Conservation (phyloP, 2,329 filamentous ascomycete genomes). For the Zalaria obscura region DNA sequence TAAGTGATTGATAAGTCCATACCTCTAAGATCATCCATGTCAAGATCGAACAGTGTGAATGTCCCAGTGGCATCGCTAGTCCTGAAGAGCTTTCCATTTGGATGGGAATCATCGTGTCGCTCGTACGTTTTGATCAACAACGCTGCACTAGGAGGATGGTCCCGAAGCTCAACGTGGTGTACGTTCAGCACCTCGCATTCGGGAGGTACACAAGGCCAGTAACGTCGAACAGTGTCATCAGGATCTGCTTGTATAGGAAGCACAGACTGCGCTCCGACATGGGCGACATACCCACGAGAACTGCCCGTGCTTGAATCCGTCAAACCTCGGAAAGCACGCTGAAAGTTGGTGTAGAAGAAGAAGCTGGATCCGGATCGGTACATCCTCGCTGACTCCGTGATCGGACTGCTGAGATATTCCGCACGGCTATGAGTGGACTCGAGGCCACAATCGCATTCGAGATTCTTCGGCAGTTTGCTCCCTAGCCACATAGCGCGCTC, state of each 20-base stretch:
- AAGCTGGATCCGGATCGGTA: conserved; percentile 18
- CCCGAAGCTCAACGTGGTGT: not conserved
- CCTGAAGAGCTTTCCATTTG: too few species aligned
- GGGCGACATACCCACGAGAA: conserved; percentile 1
- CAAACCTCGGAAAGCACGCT: conserved; percentile 13
- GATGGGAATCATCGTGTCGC: not conserved
- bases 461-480: conserved; percentile 9
- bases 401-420: conserved; percentile 7
- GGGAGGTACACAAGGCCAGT: not conserved
- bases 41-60: conserved; percentile 18
- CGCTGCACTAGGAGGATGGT: not conserved
- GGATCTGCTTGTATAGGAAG: conserved; percentile 11
- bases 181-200: not conserved
- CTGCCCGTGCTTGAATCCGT: not conserved
- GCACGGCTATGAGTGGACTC: conserved; percentile 12
- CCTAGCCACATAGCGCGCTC: conserved; percentile 24
- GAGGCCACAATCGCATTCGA: conserved; percentile 19
- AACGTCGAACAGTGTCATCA: not conserved
- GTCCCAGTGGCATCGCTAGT: too few species aligned
- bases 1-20: conserved; percentile 4
- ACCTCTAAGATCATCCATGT: conserved; percentile 17
- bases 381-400: conserved; percentile 15
- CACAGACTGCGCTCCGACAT: conserved; percentile 20
- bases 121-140: not conserved
- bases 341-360: conserved; percentile 26